Base-by-base conservation (phyloP, 192 early-diverging fungal species). In the Umbelopsis vinacea region DNA sequence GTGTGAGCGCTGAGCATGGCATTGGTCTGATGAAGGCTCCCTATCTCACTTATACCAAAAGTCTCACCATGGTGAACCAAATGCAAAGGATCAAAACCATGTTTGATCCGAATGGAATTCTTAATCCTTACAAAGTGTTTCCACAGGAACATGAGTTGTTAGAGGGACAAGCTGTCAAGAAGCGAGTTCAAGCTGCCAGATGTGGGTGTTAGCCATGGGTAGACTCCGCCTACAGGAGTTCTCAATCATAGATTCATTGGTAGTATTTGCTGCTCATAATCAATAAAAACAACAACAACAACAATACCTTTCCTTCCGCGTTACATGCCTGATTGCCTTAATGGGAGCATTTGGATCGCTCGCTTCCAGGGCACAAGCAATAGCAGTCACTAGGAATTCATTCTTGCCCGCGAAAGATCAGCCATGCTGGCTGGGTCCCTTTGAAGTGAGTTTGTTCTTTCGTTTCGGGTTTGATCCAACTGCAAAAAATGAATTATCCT, bases 1-100 rank as follows among this genome's bases (percentile, higher is more conserved):
- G 84, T 0, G 92, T 95, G 46, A 91, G 89, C 24, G 94, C 93
- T 7, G 94, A 95, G 80, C 94, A 95, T 67, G 94, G 93, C 17
- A 73, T 94, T 38, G 92, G 92, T 3, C 77, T 92, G 57, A 88
- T 88, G 87, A 90, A 90, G 77, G 86, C 84, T 47, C 71, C 80
- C 68, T 80, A 85, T 45, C 75, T 90, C 47, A 46, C 68, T 17
- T 93, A 95, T 83, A 90, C 90, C 37, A 94, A 95, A 79, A 75
- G 84, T 14, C 76, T 74, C 0, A 83, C 82, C 19, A 88, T 91
- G 80, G 85, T 95, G 15, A 76, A 71, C 0, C 79, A 87, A 52
- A 95, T 95, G 94, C 74, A 82, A 63, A 76, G 84, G 8, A 82
- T 94, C 68, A 95, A 95, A 82, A 55, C 77, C 21, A 46, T 94